Conservation (phyloP, 1,139 yeast species). For the Lodderomyces theae region DNA sequence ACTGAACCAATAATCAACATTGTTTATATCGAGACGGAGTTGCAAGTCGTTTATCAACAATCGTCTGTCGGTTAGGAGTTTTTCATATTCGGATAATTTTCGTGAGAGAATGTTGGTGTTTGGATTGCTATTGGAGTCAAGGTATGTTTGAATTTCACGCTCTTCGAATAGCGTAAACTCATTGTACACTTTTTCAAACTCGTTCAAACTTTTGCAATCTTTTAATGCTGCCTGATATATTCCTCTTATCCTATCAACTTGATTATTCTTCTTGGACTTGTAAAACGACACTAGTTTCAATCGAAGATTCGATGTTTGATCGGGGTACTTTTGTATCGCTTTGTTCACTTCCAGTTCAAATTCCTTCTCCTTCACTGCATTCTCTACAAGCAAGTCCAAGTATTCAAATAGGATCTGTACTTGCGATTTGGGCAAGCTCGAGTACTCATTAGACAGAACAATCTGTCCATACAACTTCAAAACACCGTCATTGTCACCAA, state of each 20-base stretch:
- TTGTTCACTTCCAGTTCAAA: conserved; percentile 10
- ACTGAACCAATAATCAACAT: conserved; percentile 67
- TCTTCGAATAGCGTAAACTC: conserved; percentile 65
- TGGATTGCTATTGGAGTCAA: conserved; percentile 22
- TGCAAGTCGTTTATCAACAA: conserved; percentile 63
- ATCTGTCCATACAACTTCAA: conserved; percentile 17
- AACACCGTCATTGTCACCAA: conserved; percentile 20
- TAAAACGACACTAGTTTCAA: conserved; percentile 51
- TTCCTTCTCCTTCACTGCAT: not conserved
- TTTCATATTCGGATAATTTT: conserved; percentile 52
- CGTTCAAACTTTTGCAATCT: conserved; percentile 51
- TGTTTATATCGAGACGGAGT: conserved; percentile 60
- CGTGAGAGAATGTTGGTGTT: conserved; percentile 27
- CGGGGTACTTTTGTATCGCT: conserved; percentile 49
- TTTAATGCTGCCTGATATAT: conserved; percentile 49
- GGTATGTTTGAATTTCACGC: conserved; percentile 17
- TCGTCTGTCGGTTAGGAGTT: conserved; percentile 53
- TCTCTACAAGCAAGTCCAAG: conserved; percentile 38
- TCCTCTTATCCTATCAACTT: conserved; percentile 43
- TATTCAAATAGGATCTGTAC: conserved; percentile 44
- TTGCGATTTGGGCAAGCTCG: conserved; percentile 16
- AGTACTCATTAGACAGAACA: conserved; percentile 15
- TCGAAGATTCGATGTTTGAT: conserved; percentile 54
- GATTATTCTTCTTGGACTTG: conserved; percentile 31
- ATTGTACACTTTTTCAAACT: conserved; percentile 66